Conservation (phyloP, 1,139 yeast genomes). For the Suhomyces atakaporum region DNA sequence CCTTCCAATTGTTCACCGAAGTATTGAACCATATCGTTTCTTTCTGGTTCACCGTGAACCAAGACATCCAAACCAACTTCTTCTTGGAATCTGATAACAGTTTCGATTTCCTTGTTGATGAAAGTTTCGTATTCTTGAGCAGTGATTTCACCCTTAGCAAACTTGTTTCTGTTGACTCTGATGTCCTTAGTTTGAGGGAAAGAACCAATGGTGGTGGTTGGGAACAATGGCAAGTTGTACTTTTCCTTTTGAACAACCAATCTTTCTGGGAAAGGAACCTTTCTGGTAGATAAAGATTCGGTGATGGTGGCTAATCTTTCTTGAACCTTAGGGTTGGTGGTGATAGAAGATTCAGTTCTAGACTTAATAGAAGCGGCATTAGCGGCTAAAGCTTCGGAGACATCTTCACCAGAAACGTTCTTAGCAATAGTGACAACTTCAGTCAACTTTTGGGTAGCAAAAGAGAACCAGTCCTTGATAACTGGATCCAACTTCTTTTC, state of each 20-base stretch:
- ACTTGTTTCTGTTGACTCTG: slow-evolving; percentile 97
- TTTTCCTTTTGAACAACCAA: slow-evolving; percentile 81
- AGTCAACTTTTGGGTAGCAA: slow-evolving; percentile 91
- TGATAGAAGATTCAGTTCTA: slow-evolving; percentile 83
- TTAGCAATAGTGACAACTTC: slow-evolving; percentile 93
- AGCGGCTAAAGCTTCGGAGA: slow-evolving; percentile 66
- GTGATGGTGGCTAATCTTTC: slow-evolving; percentile 81
- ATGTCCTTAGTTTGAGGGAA: slow-evolving; percentile 99
- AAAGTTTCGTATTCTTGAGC: slow-evolving; percentile 94
- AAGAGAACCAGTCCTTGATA: slow-evolving; percentile 97
- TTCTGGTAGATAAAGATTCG: slow-evolving; percentile 81
- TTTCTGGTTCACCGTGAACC: slow-evolving; percentile 99
- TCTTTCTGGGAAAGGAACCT: slow-evolving; percentile 83
- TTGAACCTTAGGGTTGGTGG: slow-evolving; percentile 90
- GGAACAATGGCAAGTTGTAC: slow-evolving; percentile 96
- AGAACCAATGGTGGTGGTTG: slow-evolving; percentile 99
- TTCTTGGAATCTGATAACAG: slow-evolving; percentile 97
- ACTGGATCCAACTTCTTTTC: slow-evolving; percentile 89
- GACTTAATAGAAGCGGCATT: slow-evolving; percentile 86
- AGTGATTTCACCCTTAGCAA: slow-evolving; percentile 92
- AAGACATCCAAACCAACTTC: slow-evolving; percentile 96
- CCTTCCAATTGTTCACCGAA: slow-evolving; percentile 99
- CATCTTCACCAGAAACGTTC: slow-evolving; percentile 81
- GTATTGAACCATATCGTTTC: slow-evolving; percentile 99
- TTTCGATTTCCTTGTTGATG: slow-evolving; percentile 94